Evolutionary conservation across 176 grass and related monocot species (phyloP), one percentile per base, ranked within the genome.

Genomic region (Urochloa ruziziensis): DNA sequence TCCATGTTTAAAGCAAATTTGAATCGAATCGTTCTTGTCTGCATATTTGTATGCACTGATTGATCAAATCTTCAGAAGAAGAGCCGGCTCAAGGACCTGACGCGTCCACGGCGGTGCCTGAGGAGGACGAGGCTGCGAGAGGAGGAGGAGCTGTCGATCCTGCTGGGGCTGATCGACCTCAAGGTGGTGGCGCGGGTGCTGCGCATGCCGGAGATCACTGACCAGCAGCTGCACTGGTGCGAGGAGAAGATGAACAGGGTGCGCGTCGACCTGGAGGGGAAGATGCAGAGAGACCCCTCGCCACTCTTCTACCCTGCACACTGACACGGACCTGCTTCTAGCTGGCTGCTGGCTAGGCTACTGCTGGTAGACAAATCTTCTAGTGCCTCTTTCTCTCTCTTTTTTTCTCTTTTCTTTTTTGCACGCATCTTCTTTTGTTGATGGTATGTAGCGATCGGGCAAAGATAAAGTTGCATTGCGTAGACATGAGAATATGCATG

Each of bases 221-320:
- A 85, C 44, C 91, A 96, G 65, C 96, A 99, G 76, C 73, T 99
- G 83, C 89, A 94, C 44, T 99, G 96, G 96, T 99, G 96, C 47
- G 91, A 96, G 62, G 89, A 96, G 87, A 99, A 95, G 90, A 99
- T 99, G 93, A 80, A 46, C 86, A 83, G 86, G 68, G 87, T 99
- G 21, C 78, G 73, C 17, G 72, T 99, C 15, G 89, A 90, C 65
- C 62, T 48, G 21, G 69, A 91, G 65, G 89, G 91, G 34, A 90
- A 80, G 87, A 87, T 96, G 73, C 85, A 96, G 48, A 70, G 96
- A 75, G 96, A 99, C 44, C 83, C 91, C 5, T 90, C 89, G 9
- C 93, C 87, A 79, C 96, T 99, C 42, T 88, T 94, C 79, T 99
- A 89, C 78, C 96, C 96, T 71, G 82, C 92, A 57, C 91, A 96